Percentiles rank a stretch among this genome's conserved stretches.
These are phyloP conservation scores for Kwoniella sp. DNA, from an alignment of 768 basidiomycete genomes.

Conservation along the genomic window DNA sequence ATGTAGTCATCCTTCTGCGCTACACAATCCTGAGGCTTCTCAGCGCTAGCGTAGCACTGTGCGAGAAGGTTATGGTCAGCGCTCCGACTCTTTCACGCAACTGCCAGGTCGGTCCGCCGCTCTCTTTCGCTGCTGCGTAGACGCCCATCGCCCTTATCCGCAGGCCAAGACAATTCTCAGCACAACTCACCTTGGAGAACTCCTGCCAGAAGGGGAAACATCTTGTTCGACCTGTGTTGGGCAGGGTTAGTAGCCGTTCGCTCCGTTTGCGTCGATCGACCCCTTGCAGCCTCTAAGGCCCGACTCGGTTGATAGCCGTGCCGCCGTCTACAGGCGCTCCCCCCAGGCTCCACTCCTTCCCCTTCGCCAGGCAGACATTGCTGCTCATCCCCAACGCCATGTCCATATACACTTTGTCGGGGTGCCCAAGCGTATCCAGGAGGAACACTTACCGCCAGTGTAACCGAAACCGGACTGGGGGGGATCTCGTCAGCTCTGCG, in stretches of 20 bases:
- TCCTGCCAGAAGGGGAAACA: slow-evolving; percentile 93
- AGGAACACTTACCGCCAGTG: slow-evolving; percentile 56
- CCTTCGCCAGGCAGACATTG: neutral
- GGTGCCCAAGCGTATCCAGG: neutral
- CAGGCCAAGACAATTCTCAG: neutral
- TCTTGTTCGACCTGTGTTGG: slow-evolving; percentile 66
- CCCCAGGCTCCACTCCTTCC: neutral
- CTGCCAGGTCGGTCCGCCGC: neutral
- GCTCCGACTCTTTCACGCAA: neutral
- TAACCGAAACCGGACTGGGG: slow-evolving; percentile 64
- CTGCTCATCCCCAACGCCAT: neutral
- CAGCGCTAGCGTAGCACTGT: slow-evolving; percentile 80
- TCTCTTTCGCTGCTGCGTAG: neutral
- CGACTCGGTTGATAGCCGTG: no score
- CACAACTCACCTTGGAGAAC: slow-evolving; percentile 41
- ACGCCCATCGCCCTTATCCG: neutral
- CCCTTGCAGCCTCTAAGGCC: no score
- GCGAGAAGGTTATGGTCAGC: neutral
- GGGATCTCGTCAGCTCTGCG: neutral
- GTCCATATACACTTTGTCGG: neutral
- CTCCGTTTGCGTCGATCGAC: neutral
- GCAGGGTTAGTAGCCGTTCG: neutral
- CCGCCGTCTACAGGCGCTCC: neutral
- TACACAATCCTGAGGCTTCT: slow-evolving; percentile 68
- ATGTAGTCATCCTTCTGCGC: slow-evolving; percentile 77